These are phyloP conservation scores for Kluyveromyces marxianus DNA, from an alignment of 1,139 yeast genomes.

Conservation along the genomic window DNA sequence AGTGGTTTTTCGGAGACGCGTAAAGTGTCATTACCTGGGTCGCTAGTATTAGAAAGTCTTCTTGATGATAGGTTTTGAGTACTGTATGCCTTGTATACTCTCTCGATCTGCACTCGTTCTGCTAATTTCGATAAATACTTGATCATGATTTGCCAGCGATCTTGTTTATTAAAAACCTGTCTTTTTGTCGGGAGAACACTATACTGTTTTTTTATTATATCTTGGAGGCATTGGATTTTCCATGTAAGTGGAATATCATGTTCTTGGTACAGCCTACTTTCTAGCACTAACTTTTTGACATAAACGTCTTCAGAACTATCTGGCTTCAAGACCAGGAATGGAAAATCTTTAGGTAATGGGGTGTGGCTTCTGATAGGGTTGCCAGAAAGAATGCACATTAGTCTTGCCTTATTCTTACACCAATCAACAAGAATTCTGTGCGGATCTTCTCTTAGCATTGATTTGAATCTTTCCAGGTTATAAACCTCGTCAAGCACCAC, in stretches of 20 bases:
- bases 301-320: constrained; percentile 2
- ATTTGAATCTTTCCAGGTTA: neutral
- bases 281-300: constrained; percentile 1
- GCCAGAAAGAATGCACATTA: constrained; percentile 1
- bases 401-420: constrained; percentile 4
- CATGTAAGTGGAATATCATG: constrained; percentile 1
- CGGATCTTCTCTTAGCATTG: constrained; percentile 1
- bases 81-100: constrained; percentile 3
- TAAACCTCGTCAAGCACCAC: constrained; percentile 3
- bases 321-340: neutral
- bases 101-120: constrained; percentile 3
- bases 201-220: neutral
- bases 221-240: neutral
- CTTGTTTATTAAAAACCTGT: constrained; percentile 1
- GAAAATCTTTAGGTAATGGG: neutral
- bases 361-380: neutral
- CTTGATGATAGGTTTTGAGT: neutral
- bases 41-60: constrained; percentile 1
- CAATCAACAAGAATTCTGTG: constrained; percentile 4
- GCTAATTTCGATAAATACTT: constrained; percentile 3
- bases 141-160: constrained; percentile 5
- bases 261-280: constrained; percentile 2
- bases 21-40: neutral
- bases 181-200: constrained; percentile 1
- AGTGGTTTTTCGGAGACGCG: too few relatives aligned